These are phyloP conservation scores for Albatrellus ellisii DNA, from an alignment of 768 basidiomycete species.

Conservation along the genomic window DNA sequence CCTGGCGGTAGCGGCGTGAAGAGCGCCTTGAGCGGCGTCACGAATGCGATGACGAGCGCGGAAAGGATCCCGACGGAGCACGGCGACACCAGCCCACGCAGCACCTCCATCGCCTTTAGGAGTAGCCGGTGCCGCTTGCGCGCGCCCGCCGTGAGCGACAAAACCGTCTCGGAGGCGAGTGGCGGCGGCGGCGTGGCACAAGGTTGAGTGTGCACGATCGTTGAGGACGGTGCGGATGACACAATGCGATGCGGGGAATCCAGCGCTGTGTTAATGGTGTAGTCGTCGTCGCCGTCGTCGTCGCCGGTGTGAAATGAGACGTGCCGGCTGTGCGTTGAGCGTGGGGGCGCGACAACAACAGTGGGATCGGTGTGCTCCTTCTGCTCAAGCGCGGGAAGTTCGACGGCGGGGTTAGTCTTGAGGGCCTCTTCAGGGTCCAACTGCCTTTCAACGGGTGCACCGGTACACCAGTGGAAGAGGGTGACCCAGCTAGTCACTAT, in stretches of 20 bases:
- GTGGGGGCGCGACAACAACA: background rate
- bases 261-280: background rate
- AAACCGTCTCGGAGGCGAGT: background rate
- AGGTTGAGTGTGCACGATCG: background rate
- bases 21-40: constrained; percentile 45
- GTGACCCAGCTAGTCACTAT: constrained; percentile 5
- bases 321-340: background rate
- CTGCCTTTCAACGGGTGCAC: background rate
- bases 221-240: background rate
- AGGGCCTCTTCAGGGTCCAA: background rate
- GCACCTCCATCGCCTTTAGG: background rate
- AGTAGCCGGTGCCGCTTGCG: background rate
- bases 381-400: too few species aligned
- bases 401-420: too few species aligned
- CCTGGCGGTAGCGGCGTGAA: constrained; percentile 36
- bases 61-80: constrained; percentile 39
- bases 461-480: background rate
- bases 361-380: background rate
- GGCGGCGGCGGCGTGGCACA: background rate
- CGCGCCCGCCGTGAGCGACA: background rate
- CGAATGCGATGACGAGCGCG: constrained; percentile 41
- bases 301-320: background rate
- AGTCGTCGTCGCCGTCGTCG: background rate
- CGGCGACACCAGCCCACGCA: constrained; percentile 25
- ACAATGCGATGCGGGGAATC: background rate